Evolutionary conservation across 768 basidiomycete species (phyloP).

Genomic region (Russula abietina): DNA sequence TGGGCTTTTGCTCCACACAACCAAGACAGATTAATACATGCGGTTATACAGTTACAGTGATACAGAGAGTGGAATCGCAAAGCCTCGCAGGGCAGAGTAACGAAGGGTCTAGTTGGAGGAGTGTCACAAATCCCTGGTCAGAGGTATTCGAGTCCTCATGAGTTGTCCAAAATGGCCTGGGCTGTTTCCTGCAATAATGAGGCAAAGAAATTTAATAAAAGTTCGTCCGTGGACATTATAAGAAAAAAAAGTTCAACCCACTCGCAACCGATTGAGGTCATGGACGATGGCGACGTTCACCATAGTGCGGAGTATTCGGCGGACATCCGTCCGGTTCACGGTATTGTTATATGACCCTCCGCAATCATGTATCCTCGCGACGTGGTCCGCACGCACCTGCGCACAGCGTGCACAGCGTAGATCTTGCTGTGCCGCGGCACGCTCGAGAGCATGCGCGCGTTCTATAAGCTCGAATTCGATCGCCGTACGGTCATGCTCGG

Average conservation of each 20-base stretch:
- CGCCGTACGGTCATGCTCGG: slow-evolving; percentile 80
- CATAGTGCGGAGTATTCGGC: slow-evolving; percentile 69
- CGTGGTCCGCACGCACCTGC: slow-evolving; percentile 84
- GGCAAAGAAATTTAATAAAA: neutral
- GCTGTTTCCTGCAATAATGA: slow-evolving; percentile 16
- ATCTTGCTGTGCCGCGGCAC: slow-evolving; percentile 82
- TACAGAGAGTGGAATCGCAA: neutral
- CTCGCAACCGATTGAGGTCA: slow-evolving; percentile 61
- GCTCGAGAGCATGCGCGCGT: slow-evolving; percentile 61
- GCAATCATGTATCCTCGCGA: slow-evolving; percentile 79
- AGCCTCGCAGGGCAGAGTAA: neutral
- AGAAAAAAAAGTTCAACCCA: slow-evolving; percentile 31
- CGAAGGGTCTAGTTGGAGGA: neutral
- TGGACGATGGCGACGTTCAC: slow-evolving; percentile 78
- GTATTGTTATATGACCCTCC: slow-evolving; percentile 79
- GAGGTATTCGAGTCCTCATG: slow-evolving; percentile 3
- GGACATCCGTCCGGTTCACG: slow-evolving; percentile 63
- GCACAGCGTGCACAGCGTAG: slow-evolving; percentile 83
- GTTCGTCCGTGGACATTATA: neutral
- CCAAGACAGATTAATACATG: neutral
- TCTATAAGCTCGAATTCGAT: slow-evolving; percentile 87
- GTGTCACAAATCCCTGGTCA: too few species aligned
- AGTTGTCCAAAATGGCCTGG: slow-evolving; percentile 18
- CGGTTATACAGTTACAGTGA: neutral
- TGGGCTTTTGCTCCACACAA: neutral